Conservation (phyloP, 2,329 filamentous ascomycete species). For the Fusarium algeriense region DNA sequence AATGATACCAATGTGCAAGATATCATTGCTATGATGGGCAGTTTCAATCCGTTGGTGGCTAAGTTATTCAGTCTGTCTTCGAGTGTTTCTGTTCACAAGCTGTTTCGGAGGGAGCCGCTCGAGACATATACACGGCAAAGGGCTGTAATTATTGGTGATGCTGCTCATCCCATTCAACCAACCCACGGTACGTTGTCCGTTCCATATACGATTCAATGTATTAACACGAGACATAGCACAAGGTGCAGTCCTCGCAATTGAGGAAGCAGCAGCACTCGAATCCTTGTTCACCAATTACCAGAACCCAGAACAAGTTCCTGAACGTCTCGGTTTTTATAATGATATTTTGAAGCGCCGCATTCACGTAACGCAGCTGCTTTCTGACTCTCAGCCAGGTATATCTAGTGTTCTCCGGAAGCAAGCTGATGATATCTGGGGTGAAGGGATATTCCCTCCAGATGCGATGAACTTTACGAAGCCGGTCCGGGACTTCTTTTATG, state of each 20-base stretch:
- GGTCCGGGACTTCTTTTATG: background rate
- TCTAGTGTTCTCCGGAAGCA: background rate
- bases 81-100: conserved; percentile 7
- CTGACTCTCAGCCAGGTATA: background rate
- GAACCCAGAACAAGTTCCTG: rapidly evolving
- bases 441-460: background rate
- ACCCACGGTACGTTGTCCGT: background rate
- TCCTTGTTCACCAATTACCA: background rate
- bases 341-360: background rate
- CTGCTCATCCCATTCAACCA: conserved; percentile 6
- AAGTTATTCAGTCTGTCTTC: conserved; percentile 1
- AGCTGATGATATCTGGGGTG: conserved; percentile 1
- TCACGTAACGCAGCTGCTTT: background rate
- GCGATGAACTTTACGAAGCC: conserved; percentile 10
- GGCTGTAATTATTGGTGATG: background rate
- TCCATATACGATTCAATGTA: rapidly evolving
- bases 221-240: background rate
- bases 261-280: background rate
- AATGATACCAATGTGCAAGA: background rate
- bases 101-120: background rate
- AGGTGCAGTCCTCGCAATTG: background rate
- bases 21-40: background rate
- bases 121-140: background rate
- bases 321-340: background rate
- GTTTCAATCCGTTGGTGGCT: rapidly evolving